Base-by-base conservation (phyloP, 306 rosid species). In the Pterocarpus macrocarpus region DNA sequence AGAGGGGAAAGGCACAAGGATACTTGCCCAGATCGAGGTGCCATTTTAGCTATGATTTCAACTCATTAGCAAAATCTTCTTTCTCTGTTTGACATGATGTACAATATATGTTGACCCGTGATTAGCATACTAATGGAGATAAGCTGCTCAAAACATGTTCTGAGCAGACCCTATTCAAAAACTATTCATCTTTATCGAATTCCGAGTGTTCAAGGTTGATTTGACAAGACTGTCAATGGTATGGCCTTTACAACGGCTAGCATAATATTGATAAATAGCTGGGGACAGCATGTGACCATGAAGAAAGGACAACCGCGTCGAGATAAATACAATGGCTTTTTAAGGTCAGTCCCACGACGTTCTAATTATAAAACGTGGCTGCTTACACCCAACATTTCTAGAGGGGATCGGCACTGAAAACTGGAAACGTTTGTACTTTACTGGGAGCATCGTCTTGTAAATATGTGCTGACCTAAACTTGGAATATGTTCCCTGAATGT, bases 181-280 rank as follows among this genome's bases (percentile, higher is more conserved):
- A 47, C 45, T 17, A 43, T 68, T 68, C 16, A 28, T 5, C 33
- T 28, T 30, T 45, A 0, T 45, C 22, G 41, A 69, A 30, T 30
- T 69, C 17, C 41, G 22, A 12, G 30, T 69, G 35, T 67, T 16
- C 55, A 67, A 36, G 14, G 72, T 9, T 67, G 72, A 67, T 67
- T 67, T 52, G 11, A 12, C 36, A 7, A 32, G 14, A 30, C 61
- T 13, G 8, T 22, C 28, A 22, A 22, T 22, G 28, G 28, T 22
- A 22, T 22, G 28, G 28, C 28, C 28, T 22, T 22, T 22, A 22
- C 28, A 22, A 22, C 28, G 28, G 28, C 28, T 22, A 22, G 28
- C 28, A 22, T 22, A 1, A 22, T 22, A 22, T 22, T 22, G 28
- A 22, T 1, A 22, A 22, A 22, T 22, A 22, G 28, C 0, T 22